Evolutionary conservation across 129 eudicot species (phyloP).

Genomic region (Centaurea solstitialis): DNA sequence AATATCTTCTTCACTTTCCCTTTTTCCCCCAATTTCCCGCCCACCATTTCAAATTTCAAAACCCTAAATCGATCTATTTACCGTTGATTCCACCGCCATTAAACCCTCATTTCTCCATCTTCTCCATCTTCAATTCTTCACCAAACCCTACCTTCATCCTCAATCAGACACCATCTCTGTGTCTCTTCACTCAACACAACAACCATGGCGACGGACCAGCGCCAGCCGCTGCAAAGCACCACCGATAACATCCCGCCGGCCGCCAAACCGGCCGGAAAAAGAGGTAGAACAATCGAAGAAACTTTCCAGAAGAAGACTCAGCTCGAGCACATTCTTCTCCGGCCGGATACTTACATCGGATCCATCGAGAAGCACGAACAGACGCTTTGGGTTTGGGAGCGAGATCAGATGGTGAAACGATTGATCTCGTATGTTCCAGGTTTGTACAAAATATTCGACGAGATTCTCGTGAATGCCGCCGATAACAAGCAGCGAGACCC

Average conservation of each 20-base stretch:
- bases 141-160: background rate
- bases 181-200: slow-evolving; percentile 7
- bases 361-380: slow-evolving; percentile 77
- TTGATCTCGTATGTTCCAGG: slow-evolving; percentile 72
- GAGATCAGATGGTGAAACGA: slow-evolving; percentile 42
- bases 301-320: slow-evolving; percentile 93
- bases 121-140: background rate
- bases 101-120: background rate
- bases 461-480: slow-evolving; percentile 85
- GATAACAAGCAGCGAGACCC: slow-evolving; percentile 95
- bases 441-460: slow-evolving; percentile 92
- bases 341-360: slow-evolving; percentile 96
- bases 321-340: slow-evolving; percentile 94
- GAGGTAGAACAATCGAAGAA: slow-evolving; percentile 73
- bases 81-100: background rate
- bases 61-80: background rate
- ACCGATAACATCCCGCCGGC: slow-evolving; percentile 48
- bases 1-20: background rate
- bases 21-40: slow-evolving; percentile 19
- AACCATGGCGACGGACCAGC: slow-evolving; percentile 37
- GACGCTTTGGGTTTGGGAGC: slow-evolving; percentile 66
- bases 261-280: slow-evolving; percentile 16
- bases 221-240: slow-evolving; percentile 63
- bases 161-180: slow-evolving; percentile 39
- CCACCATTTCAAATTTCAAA: slow-evolving; percentile 41